Evolutionary conservation across 805 yeast species (phyloP), one percentile per base, ranked within the genome.

Genomic region (Sugiyamaella americana): DNA sequence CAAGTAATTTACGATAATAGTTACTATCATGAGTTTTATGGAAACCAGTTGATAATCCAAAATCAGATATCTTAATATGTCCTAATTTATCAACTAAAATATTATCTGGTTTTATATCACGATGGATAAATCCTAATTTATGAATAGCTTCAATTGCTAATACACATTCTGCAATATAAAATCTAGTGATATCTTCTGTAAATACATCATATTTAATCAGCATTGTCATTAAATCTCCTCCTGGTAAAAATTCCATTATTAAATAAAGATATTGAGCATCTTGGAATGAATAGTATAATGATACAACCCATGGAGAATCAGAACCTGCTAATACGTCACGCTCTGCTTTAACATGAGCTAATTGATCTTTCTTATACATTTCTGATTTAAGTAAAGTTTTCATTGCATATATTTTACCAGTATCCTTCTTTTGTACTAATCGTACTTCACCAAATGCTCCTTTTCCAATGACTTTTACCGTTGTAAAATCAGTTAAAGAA

Each of bases 401-500:
- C 98, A 87, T 93, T 41, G 95, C 96, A 69, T 81, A 88, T 30
- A 85, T 89, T 66, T 85, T 83, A 44, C 96, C 95, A 1, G 93
- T 84, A 65, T 93, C 98, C 44, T 72, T 74, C 71, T 89, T 91
- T 61, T 93, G 97, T 11, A 93, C 98, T 45, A 93, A 71, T 52
- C 97, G 76, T 30, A 93, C 98, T 61, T 88, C 97, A 51, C 98
- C 98, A 69, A 93, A 93, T 0, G 98, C 96, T 53, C 98, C 98
- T 64, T 93, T 93, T 42, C 98, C 98, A 54, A 80, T 77, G 30
- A 84, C 96, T 66, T 87, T 87, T 46, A 88, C 94, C 1, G 96
- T 88, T 49, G 73, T 77, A 67, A 88, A 86, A 67, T 88, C 97
- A 36, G 84, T 93, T 37, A 87, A 70, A 1, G 87, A 76, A 45